Evolutionary conservation across 192 early-diverging fungal species (phyloP), one percentile per base, ranked within the genome.

Genomic region (Entomortierella parvispora): DNA sequence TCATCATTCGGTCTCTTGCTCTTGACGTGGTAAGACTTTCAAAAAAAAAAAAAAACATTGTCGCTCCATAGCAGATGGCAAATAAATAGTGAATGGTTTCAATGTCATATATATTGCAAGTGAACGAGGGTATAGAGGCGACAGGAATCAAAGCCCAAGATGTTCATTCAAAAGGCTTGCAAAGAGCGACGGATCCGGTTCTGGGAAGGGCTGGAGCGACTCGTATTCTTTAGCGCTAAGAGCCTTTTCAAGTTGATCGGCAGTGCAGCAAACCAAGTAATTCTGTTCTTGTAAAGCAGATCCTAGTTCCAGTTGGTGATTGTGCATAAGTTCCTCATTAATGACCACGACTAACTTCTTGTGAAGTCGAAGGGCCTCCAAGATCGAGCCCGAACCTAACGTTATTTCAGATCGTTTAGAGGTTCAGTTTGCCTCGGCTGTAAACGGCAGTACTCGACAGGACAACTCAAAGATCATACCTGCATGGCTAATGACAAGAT

Each of bases 291-390:
- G 84, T 55, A 98, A 83, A 18, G 87, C 91, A 7, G 79, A 56
- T 3, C 92, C 95, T 47, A 98, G 84, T 75, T 98, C 95, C 29
- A 52, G 48, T 78, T 98, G 96, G 71, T 98, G 96, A 77, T 95
- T 91, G 68, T 95, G 87, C 92, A 93, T 90, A 22, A 98, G 82
- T 37, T 58, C 67, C 15, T 77, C 74, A 79, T 98, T 98, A 0
- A 90, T 90, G 11, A 97, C 93, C 4, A 85, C 87, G 8, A 94
- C 88, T 1, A 93, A 58, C 17, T 82, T 60, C 40, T 88, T 88
- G 51, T 92, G 89, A 43, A 87, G 61, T 29, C 90, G 83, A 33
- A 92, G 78, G 2, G 88, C 86, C 59, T 98, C 95, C 43, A 98
- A 84, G 23, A 98, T 93, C 2, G 93, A 92, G 17, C 96, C 96